Evolutionary conservation across 306 rosid species (phyloP), one percentile per base, ranked within the genome.

Genomic region (Castanea crenata): DNA sequence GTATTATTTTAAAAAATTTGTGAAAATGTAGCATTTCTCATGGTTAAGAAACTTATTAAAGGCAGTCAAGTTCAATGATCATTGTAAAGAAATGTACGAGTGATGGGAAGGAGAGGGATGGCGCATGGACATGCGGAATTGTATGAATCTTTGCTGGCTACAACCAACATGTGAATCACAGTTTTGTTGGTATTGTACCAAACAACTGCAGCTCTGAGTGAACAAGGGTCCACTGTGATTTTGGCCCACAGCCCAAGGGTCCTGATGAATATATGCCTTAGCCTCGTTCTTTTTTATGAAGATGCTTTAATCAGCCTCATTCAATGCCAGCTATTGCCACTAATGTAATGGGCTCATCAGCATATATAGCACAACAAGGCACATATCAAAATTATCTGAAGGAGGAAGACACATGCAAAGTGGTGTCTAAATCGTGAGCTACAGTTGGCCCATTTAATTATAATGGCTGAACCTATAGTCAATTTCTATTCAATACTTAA

Each of bases 151-250:
- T 49, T 27, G 55, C 27, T 27, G 4, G 10, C 4, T 20, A 5
- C 15, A 19, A 63, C 78, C 6, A 10, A 49, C 90, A 76, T 86
- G 92, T 86, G 92, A 89, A 71, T 70, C 27, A 52, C 55, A 0
- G 1, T 70, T 81, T 69, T 78, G 80, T 75, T 65, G 23, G 49
- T 80, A 81, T 79, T 68, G 74, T 34, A 62, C 13, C 52, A 54
- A 71, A 77, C 84, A 73, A 73, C 7, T 62, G 41, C 35, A 20
- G 1, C 80, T 55, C 80, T 69, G 68, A 55, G 12, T 23, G 44
- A 6, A 14, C 19, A 20, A 62, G 78, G 78, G 55, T 77, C 89
- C 83, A 67, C 76, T 9, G 46, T 34, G 1, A 25, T 23, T 70
- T 70, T 41, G 32, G 5, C 16, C 74, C 74, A 46, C 74, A 21